Conservation (phyloP, 2,329 filamentous ascomycete genomes). For the Cladosporium sp. region DNA sequence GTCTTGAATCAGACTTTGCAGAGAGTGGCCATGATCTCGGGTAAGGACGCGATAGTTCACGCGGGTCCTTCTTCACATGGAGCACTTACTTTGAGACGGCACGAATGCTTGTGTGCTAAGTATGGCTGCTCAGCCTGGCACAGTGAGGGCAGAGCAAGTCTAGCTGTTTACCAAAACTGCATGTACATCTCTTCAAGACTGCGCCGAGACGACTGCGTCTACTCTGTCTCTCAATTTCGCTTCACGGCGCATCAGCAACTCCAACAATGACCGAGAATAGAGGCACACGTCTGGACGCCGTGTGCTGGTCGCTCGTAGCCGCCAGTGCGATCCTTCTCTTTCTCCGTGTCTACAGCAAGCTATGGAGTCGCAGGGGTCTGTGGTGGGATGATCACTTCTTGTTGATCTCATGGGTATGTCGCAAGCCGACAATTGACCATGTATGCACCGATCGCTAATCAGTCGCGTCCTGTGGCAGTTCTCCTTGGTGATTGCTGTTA, state of each 20-base stretch:
- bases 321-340: neutral
- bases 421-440: neutral
- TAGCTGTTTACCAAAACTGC: neutral
- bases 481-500: conserved; percentile 2
- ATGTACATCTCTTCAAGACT: neutral
- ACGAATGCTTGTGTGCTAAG: neutral
- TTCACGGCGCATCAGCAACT: neutral
- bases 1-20: conserved; percentile 2
- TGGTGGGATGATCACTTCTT: conserved; percentile 21
- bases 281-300: conserved; percentile 11
- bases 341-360: conserved; percentile 16
- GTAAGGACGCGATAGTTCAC: neutral
- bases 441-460: neutral
- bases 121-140: neutral
- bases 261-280: conserved; percentile 9
- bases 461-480: conserved; percentile 2
- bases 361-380: conserved; percentile 17
- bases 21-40: neutral
- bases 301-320: conserved; percentile 4
- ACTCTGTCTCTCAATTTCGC: neutral
- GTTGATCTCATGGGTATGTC: conserved; percentile 18
- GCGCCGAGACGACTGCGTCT: neutral
- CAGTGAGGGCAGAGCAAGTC: neutral
- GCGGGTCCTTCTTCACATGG: neutral
- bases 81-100: neutral